Percentiles rank a stretch among this genome's conserved stretches.
Conservation (phyloP, 2,329 filamentous ascomycete genomes). For the Aspergillus fumigatiaffinis region DNA sequence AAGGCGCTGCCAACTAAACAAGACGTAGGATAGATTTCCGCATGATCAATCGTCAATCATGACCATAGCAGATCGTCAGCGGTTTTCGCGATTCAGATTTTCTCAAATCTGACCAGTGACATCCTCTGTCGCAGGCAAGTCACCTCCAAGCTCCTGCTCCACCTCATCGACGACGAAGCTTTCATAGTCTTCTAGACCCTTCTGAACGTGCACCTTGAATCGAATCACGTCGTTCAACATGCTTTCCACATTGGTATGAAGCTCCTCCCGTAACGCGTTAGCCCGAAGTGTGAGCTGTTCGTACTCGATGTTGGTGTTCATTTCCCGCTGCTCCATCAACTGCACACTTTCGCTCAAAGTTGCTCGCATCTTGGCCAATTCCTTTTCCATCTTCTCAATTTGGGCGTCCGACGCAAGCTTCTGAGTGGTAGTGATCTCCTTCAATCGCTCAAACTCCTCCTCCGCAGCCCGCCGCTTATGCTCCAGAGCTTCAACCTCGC, state of each 20-base stretch:
- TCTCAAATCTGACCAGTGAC: conserved; percentile 9
- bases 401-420: conserved; percentile 86
- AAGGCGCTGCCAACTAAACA: neutral
- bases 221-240: conserved; percentile 97
- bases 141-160: conserved; percentile 73
- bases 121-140: conserved; percentile 45
- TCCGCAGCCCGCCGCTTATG: conserved; percentile 84
- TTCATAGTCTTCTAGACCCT: conserved; percentile 89
- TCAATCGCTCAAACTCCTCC: conserved; percentile 90
- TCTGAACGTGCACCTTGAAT: conserved; percentile 97
- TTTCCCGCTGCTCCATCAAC: conserved; percentile 88
- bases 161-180: conserved; percentile 89
- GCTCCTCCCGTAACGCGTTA: conserved; percentile 82
- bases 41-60: neutral
- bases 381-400: conserved; percentile 98
- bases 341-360: conserved; percentile 82
- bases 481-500: conserved; percentile 86
- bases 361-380: conserved; percentile 87
- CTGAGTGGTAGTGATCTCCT: conserved; percentile 80
- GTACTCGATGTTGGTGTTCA: conserved; percentile 94
- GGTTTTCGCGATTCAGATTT: conserved; percentile 8
- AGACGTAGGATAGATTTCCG: neutral
- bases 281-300: conserved; percentile 86
- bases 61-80: conserved; percentile 10
- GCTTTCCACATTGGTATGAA: conserved; percentile 94